Evolutionary conservation across 345 rosid genomes (phyloP).

Genomic region (Dipteronia sinensis): DNA sequence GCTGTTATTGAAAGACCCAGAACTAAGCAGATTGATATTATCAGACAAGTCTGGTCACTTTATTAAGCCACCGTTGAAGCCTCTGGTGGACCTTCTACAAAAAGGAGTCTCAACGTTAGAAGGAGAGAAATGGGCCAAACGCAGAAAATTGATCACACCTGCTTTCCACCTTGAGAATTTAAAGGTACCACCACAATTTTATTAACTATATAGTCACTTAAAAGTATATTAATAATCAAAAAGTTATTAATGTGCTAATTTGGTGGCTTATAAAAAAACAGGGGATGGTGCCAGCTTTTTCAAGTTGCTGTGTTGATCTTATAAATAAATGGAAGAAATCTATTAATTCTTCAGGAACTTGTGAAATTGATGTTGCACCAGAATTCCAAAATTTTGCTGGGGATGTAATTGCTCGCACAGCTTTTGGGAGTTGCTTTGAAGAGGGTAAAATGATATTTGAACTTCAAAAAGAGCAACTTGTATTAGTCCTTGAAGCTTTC

Average conservation of each 20-base stretch:
- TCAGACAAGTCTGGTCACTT: constrained; percentile 11
- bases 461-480: constrained; percentile 29
- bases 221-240: too few relatives aligned
- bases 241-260: neutral
- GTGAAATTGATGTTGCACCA: constrained; percentile 26
- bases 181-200: constrained; percentile 8
- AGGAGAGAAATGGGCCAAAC: constrained; percentile 32
- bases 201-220: too few relatives aligned
- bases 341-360: neutral
- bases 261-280: neutral
- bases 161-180: constrained; percentile 32
- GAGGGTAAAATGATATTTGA: constrained; percentile 31
- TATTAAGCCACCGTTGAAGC: constrained; percentile 27
- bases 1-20: constrained; percentile 20
- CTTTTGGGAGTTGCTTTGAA: constrained; percentile 37
- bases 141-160: constrained; percentile 25
- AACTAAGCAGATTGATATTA: constrained; percentile 20
- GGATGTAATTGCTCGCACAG: constrained; percentile 28
- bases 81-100: constrained; percentile 24
- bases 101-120: constrained; percentile 24
- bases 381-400: constrained; percentile 19
- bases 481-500: constrained; percentile 13
- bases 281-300: constrained; percentile 27
- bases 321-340: constrained; percentile 15
- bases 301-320: constrained; percentile 19